Evolutionary conservation across 257 asterid species (phyloP), one percentile per base, ranked within the genome.

Genomic region (Thymus mandschuricus): DNA sequence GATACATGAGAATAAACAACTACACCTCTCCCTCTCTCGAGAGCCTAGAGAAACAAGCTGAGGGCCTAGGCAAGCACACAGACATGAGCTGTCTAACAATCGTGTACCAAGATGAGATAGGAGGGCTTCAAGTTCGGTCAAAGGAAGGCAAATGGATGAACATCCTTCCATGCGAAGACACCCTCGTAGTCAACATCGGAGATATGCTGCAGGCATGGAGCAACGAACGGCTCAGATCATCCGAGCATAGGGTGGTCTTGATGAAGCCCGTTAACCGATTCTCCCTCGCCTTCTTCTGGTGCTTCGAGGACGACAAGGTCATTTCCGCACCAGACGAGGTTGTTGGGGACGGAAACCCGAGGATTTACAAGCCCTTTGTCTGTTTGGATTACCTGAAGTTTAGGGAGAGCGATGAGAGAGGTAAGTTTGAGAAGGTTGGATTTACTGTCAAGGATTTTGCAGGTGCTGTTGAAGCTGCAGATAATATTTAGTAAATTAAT

Each of bases 121-220:
- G 96, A 7, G 96, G 96, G 11, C 92, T 89, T 10, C 92, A 89
- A 71, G 89, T 89, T 60, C 80, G 80, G 51, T 82, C 88, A 21
- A 85, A 63, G 21, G 84, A 86, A 8, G 92, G 90, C 1, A 77
- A 75, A 69, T 86, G 96, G 96, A 76, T 86, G 79, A 81, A 85
- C 68, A 85, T 89, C 31, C 35, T 70, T 5, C 92, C 89, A 15
- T 69, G 82, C 63, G 91, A 86, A 71, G 92, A 78, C 31, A 86
- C 82, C 55, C 81, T 89, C 3, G 96, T 89, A 4, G 94, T 89
- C 1, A 89, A 89, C 46, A 79, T 89, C 13, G 96, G 96, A 7
- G 94, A 89, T 75, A 75, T 89, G 85, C 54, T 89, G 43, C 92
- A 89, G 79, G 94, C 96, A 1, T 89, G 96, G 96, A 89, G 94